Evolutionary conservation across 169 alveolate genomes (phyloP).

Genomic region (Cyclospora cayetanensis): DNA sequence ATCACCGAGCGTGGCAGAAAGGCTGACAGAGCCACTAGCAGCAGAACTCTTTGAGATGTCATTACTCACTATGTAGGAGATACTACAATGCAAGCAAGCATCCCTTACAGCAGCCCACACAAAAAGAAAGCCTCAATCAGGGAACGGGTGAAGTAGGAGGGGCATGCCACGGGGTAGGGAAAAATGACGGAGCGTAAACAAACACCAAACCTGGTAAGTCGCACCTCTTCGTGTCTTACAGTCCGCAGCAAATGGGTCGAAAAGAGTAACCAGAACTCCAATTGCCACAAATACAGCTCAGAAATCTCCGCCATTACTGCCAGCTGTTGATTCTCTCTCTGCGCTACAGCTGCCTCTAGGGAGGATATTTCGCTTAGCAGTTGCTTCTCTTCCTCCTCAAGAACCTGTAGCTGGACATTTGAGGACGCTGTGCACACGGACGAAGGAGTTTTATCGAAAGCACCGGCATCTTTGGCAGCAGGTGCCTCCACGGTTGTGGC

Average conservation of each 20-base stretch:
- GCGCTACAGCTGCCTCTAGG: background rate
- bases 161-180: background rate
- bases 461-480: background rate
- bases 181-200: background rate
- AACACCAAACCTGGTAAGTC: background rate
- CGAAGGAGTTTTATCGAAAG: no score
- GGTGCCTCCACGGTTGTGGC: background rate
- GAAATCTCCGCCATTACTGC: conserved; percentile 28
- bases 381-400: conserved; percentile 55
- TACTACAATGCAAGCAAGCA: background rate
- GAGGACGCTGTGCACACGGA: no score
- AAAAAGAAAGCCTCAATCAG: background rate
- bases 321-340: background rate
- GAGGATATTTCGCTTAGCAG: conserved; percentile 26
- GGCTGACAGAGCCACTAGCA: background rate
- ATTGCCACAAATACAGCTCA: conserved; percentile 47
- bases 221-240: conserved; percentile 67
- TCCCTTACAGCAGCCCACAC: background rate
- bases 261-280: conserved; percentile 43
- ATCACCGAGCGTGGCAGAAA: no score
- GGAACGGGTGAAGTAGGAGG: background rate
- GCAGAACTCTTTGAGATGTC: background rate
- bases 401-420: background rate
- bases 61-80: background rate
- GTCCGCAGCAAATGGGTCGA: conserved; percentile 28